Base-by-base conservation (phyloP, 2,329 filamentous ascomycete species). In the Cytospora paraplurivora region DNA sequence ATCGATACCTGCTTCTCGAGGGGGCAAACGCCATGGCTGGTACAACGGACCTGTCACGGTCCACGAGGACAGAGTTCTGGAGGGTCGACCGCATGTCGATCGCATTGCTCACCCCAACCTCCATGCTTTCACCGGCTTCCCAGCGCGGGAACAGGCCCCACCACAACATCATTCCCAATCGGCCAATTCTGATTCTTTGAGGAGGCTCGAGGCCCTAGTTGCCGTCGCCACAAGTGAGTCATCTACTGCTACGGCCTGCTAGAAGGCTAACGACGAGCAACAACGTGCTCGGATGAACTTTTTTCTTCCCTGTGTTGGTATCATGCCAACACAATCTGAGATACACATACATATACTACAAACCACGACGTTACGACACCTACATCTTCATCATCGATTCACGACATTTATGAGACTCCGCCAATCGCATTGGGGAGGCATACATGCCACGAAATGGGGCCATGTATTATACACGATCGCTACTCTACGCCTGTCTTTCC, bases 1-100 rank as follows among this genome's bases (percentile, higher is more conserved):
- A 0, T 78, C 80, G 0, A 76, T 83, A 38, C 77, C 81, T 11
- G 86, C 84, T 0, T 79, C 84, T 4, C 81, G 85, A 10, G 86
- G 85, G 67, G 78, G 78, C 35, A 91, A 90, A 71, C 83, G 90
- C 3, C 87, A 88, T 64, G 90, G 83, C 1, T 93, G 89, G 89
- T 92, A 92, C 69, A 86, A 91, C 49, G 82, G 82, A 0, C 81
- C 82, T 0, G 71, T 76, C 13, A 71, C 75, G 0, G 71, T 74
- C 3, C 76, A 77, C 41, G 71, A 73, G 12, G 74, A 78, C 38
- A 74, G 72, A 10, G 75, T 72, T 15, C 75, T 76, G 19, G 77
- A 79, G 62, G 73, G 74, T 7, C 71, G 71, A 13, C 67, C 70
- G 1, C 81, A 81, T 53, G 82, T 85, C 3, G 83, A 85, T 49